Conservation (phyloP, 345 rosid species). For the Brassica carinata region DNA sequence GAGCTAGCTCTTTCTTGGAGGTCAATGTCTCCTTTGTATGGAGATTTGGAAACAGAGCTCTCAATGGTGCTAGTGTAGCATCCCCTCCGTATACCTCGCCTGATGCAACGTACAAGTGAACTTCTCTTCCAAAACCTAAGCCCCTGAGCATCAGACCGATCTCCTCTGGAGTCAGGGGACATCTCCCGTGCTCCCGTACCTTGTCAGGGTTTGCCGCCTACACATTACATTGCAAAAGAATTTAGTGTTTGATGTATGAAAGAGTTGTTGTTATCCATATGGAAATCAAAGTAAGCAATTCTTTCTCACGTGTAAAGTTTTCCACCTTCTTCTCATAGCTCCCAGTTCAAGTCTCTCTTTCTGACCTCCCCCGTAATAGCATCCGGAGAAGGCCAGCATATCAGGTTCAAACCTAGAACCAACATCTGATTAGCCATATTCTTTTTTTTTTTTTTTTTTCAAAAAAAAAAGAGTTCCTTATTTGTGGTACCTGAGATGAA, state of each 20-base stretch:
- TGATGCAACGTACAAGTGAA: conserved; percentile 86
- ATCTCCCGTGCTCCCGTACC: conserved; percentile 77
- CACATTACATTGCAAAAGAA: conserved; percentile 1
- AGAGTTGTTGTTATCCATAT: background rate
- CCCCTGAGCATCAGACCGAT: conserved; percentile 91
- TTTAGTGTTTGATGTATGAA: background rate
- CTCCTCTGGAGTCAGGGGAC: conserved; percentile 92
- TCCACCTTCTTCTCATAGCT: conserved; percentile 83
- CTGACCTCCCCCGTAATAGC: conserved; percentile 90
- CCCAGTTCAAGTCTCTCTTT: conserved; percentile 77
- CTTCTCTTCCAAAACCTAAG: conserved; percentile 78
- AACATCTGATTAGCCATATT: conserved; percentile 1
- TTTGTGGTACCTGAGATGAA: conserved; percentile 73
- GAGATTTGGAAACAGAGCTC: conserved; percentile 81
- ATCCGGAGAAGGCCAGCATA: conserved; percentile 97
- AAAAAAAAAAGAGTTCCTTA: background rate
- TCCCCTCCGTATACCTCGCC: conserved; percentile 93
- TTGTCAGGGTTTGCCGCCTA: conserved; percentile 80
- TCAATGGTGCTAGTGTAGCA: conserved; percentile 74
- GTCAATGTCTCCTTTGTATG: conserved; percentile 86
- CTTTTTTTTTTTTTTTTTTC: background rate
- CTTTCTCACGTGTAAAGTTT: conserved; percentile 70
- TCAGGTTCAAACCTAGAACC: conserved; percentile 81
- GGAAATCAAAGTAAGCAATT: conserved; percentile 3
- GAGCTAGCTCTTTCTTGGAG: conserved; percentile 66